Evolutionary conservation across 352 stramenopile genomes (phyloP).

Genomic region (Phytophthora megakarya): DNA sequence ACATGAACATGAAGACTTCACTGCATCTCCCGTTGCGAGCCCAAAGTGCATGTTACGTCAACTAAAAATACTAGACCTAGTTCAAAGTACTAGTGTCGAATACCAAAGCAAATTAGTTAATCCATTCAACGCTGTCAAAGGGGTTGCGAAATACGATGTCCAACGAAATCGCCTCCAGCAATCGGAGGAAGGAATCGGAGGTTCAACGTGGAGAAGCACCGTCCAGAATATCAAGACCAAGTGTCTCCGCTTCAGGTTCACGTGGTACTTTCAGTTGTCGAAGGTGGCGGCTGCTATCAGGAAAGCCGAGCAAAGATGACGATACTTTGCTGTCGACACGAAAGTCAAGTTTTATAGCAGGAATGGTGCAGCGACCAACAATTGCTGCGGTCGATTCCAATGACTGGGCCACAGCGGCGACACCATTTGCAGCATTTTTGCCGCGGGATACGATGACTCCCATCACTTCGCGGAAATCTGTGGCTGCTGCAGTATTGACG

Average conservation of each 20-base stretch:
- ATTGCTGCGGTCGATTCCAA: constrained; percentile 23
- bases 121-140: background rate
- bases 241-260: constrained; percentile 26
- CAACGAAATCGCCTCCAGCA: constrained; percentile 9
- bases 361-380: constrained; percentile 22
- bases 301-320: constrained; percentile 22
- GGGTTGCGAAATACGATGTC: constrained; percentile 7
- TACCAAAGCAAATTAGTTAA: too few relatives aligned
- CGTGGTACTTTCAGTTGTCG: constrained; percentile 47
- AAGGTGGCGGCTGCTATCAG: constrained; percentile 44
- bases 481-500: constrained; percentile 30
- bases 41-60: too few relatives aligned
- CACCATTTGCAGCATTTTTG: constrained; percentile 35
- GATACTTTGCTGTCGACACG: background rate
- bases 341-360: constrained; percentile 2
- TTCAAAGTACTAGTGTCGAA: background rate
- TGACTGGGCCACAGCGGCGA: constrained; percentile 25
- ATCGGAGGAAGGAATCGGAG: constrained; percentile 24
- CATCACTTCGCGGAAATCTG: constrained; percentile 29
- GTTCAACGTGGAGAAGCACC: constrained; percentile 21
- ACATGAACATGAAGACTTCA: constrained; percentile 12
- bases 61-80: constrained; percentile 26
- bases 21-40: too few relatives aligned
- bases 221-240: constrained; percentile 5
- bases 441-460: constrained; percentile 25